Percentiles rank a stretch among this genome's conserved stretches.
Evolutionary conservation across 768 basidiomycete species (phyloP).

Genomic region (Leccinum disarticulatum): DNA sequence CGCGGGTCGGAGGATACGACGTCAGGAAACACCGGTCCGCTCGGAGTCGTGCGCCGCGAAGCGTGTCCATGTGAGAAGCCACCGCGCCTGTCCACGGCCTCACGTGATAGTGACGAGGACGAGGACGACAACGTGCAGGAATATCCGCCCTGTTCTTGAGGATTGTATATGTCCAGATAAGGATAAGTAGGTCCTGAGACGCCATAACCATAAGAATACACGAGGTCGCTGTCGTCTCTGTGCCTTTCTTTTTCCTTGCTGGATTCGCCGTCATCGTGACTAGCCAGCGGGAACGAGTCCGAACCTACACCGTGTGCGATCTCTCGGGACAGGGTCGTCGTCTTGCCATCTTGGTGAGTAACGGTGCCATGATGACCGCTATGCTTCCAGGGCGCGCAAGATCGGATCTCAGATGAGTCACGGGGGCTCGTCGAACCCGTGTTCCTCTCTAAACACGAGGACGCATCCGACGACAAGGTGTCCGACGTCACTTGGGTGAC

Average conservation of each 20-base stretch:
- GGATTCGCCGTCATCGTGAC: slow-evolving; percentile 16
- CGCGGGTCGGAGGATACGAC: slow-evolving; percentile 19
- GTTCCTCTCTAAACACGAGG: slow-evolving; percentile 6
- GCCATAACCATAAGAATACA: slow-evolving; percentile 31
- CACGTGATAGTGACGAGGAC: not conserved
- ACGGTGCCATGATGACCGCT: slow-evolving; percentile 20
- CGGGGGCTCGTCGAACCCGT: slow-evolving; percentile 1
- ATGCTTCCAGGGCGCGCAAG: slow-evolving; percentile 8
- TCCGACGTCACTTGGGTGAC: slow-evolving; percentile 6
- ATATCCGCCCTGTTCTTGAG: slow-evolving; percentile 6
- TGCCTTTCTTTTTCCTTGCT: slow-evolving; percentile 4
- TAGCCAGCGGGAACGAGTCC: slow-evolving; percentile 1
- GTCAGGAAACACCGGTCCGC: slow-evolving; percentile 9
- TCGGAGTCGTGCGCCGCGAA: slow-evolving; percentile 2
- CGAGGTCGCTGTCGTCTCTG: slow-evolving; percentile 1
- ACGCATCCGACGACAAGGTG: slow-evolving; percentile 2
- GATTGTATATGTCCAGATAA: slow-evolving; percentile 34
- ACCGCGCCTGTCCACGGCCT: not conserved
- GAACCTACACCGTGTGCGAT: not conserved
- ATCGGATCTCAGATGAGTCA: slow-evolving; percentile 25
- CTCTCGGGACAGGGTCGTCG: slow-evolving; percentile 11
- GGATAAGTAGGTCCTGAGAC: slow-evolving; percentile 27
- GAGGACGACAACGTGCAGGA: not conserved
- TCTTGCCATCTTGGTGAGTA: slow-evolving; percentile 8
- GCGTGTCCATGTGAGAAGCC: not conserved